Conservation (phyloP, 2,329 filamentous ascomycete species). For the Paracoccidioides brasiliensis region DNA sequence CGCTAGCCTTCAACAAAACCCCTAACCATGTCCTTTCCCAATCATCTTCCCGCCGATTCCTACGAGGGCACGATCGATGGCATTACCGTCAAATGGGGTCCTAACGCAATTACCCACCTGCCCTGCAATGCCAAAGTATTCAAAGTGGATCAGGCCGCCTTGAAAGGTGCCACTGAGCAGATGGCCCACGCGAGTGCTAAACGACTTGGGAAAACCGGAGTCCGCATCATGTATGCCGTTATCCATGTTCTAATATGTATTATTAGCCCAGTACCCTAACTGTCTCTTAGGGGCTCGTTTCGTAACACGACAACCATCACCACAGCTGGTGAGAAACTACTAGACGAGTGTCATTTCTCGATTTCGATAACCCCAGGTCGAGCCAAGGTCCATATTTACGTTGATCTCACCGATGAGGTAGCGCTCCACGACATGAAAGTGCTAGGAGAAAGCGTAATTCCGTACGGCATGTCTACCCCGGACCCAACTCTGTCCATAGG, state of each 20-base stretch:
- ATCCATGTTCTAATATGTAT: neutral
- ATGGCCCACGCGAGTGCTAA: slow-evolving; percentile 1
- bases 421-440: slow-evolving; percentile 1
- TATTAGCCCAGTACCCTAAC: slow-evolving; percentile 1
- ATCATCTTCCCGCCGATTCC: slow-evolving; percentile 1
- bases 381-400: slow-evolving; percentile 4
- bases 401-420: neutral
- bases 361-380: neutral
- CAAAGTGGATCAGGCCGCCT: neutral
- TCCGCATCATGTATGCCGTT: slow-evolving; percentile 1
- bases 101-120: neutral
- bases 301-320: slow-evolving; percentile 1
- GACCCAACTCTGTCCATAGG: slow-evolving; percentile 3
- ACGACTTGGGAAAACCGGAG: neutral
- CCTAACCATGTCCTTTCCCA: slow-evolving; percentile 1
- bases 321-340: neutral
- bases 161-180: slow-evolving; percentile 3
- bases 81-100: neutral
- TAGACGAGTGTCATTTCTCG: slow-evolving; percentile 1
- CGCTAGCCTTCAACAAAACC: neutral
- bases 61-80: slow-evolving; percentile 2
- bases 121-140: neutral
- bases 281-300: slow-evolving; percentile 1
- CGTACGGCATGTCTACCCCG: neutral
- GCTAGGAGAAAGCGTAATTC: slow-evolving; percentile 1